These are phyloP conservation scores for Pseudogymnoascus sp. DNA, from an alignment of 2,329 filamentous ascomycete species.

Conservation along the genomic window DNA sequence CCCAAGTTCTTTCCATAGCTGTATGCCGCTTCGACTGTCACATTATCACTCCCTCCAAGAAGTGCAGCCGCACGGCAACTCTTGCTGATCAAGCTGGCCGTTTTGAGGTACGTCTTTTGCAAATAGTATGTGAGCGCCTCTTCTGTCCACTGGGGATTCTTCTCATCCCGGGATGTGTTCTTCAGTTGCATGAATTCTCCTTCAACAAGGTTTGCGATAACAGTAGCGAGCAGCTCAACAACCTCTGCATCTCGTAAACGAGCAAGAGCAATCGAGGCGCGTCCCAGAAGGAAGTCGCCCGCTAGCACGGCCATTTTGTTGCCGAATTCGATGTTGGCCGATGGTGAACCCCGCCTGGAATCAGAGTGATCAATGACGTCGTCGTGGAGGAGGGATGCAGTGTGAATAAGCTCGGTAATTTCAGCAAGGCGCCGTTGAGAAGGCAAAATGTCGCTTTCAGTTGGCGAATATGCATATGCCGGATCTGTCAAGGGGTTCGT, in stretches of 20 bases:
- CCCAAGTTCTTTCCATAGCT: constrained; percentile 88
- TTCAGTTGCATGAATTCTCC: constrained; percentile 99
- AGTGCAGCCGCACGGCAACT: constrained; percentile 86
- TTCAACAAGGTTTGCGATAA: constrained; percentile 95
- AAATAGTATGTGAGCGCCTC: constrained; percentile 89
- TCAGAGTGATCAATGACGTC: constrained; percentile 94
- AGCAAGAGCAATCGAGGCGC: constrained; percentile 88
- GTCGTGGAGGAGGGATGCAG: constrained; percentile 91
- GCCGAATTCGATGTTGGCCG: constrained; percentile 89
- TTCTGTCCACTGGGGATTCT: constrained; percentile 75
- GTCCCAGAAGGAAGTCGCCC: constrained; percentile 89
- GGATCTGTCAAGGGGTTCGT: constrained; percentile 42
- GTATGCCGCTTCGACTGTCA: constrained; percentile 87
- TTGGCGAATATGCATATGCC: constrained; percentile 27
- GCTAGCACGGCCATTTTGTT: constrained; percentile 99
- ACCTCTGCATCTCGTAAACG: constrained; percentile 88
- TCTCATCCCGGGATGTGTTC: constrained; percentile 86
- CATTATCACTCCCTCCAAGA: constrained; percentile 65
- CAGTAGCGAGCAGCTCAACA: constrained; percentile 85
- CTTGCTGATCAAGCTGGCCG: constrained; percentile 90
- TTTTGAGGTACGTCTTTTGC: constrained; percentile 97
- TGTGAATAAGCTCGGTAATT: constrained; percentile 96
- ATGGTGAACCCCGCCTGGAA: constrained; percentile 73
- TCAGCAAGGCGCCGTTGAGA: constrained; percentile 87
- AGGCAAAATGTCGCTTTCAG: constrained; percentile 69